Evolutionary conservation across 2,329 filamentous ascomycete species (phyloP), one percentile per base, ranked within the genome.

Genomic region (Ophiostoma sp.): DNA sequence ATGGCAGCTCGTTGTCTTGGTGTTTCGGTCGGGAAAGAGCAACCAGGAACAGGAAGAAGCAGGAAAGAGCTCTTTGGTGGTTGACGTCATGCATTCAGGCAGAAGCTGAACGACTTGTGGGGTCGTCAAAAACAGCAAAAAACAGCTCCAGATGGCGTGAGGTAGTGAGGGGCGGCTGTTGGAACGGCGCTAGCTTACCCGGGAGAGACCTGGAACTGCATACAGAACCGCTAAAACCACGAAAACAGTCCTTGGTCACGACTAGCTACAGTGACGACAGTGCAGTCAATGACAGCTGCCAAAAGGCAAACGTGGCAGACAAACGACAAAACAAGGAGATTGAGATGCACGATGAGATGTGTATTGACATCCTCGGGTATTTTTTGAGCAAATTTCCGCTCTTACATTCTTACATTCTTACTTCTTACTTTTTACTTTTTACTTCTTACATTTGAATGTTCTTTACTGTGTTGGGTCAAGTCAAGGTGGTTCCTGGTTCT

Each of bases 31-130:
- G 36, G 36, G 61, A 66, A 28, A 28, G 61, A 66, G 36, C 61
- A 42, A 66, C 59, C 33, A 64, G 59, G 61, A 45, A 66, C 55
- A 31, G 28, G 36, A 28, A 11, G 50, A 70, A 33, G n/a, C 50
- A 70, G 33, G 68, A 45, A 68, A 28, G 19, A 39, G 68, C 31
- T 70, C n/a, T 25, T 11, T 33, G 17, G 11, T 59, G 50, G 50
- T 57, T 69, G 69, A 70, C 69, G 69, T 70, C 69, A 70, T 70
- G 50, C 50, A 70, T 59, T 45, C 50, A 57, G 68, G 50, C 69
- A 59, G 50, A 57, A 31, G 36, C 22, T 57, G 28, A 42, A 31
- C 3, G 22, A 17, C 28, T 36, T 22, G 59, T 28, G 63, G 31
- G 25, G 22, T 45, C 11, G 61, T 55, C 33, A 4, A 36, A 36